Base-by-base conservation (phyloP, 306 rosid genomes). In the Oemleria cerasiformis region DNA sequence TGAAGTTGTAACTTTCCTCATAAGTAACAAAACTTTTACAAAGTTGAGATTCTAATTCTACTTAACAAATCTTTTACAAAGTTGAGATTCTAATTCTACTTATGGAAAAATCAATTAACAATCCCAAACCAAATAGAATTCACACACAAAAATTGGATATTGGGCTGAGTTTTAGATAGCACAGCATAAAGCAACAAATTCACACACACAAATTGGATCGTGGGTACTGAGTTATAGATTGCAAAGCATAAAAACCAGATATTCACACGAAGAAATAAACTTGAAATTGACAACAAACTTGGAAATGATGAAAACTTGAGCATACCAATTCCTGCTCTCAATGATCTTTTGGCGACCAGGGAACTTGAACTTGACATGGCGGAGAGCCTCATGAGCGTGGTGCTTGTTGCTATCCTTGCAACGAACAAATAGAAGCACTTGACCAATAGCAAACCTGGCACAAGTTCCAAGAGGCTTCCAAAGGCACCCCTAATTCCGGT, bases 251-350 rank as follows among this genome's bases (percentile, higher is more conserved):
- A 21, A 11, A 56, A 7, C 3, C 14, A 56, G 0, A 56, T 10
- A 15, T 8, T 5, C 16, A 25, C 3, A 59, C 7, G 3, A 10
- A 23, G 39, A 56, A 5, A 7, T 21, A 25, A 23, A 9, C 49
- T 45, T 14, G 7, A 12, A 56, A 23, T 9, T 45, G 16, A 2
- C 36, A 45, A 45, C 1, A 45, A 14, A 3, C 14, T 45, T 30
- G 36, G 36, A 30, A 30, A 30, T 30, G 36, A 30, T 30, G 36
- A 30, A 30, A 30, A 30, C 36, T n/a, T n/a, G n/a, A n/a, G n/a
- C n/a, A n/a, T n/a, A n/a, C 97, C 97, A 92, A 41, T 89, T 92
- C 72, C 90, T 80, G 83, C 96, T 86, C 16, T 87, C n/a, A n/a
- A n/a, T n/a, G n/a, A n/a, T n/a, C n/a, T n/a, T n/a, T n/a, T n/a